These are phyloP conservation scores for Vanrija sp. DNA, from an alignment of 1,284 basidiomycete species.

Conservation along the genomic window DNA sequence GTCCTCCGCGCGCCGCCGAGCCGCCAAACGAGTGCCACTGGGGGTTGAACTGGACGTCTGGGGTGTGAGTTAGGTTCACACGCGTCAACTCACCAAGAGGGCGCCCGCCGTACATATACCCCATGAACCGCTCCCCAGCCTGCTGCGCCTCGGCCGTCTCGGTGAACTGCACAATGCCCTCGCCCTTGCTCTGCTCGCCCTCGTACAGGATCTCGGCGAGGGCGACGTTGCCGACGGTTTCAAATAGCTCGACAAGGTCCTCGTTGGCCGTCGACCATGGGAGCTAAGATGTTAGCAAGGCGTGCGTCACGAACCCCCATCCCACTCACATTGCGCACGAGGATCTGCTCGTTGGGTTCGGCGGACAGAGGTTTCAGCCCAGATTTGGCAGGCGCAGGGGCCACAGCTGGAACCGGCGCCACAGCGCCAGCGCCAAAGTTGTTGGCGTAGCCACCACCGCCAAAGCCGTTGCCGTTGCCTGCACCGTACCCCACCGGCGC, in stretches of 20 bases:
- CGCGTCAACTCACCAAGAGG: conserved; percentile 64
- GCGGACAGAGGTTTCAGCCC: conserved; percentile 50
- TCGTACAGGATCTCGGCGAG: conserved; percentile 92
- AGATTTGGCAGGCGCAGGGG: conserved; percentile 16
- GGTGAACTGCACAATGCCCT: conserved; percentile 92
- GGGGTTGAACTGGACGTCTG: conserved; percentile 86
- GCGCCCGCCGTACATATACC: conserved; percentile 84
- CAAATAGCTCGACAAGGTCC: conserved; percentile 94
- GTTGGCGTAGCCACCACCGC: conserved; percentile 6
- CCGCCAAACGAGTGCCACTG: conserved; percentile 86
- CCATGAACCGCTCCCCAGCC: conserved; percentile 88
- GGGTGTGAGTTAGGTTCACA: too few species aligned
- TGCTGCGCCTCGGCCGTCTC: conserved; percentile 84
- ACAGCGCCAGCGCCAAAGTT: not conserved
- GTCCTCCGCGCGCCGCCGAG: conserved; percentile 75
- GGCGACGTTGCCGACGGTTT: conserved; percentile 92
- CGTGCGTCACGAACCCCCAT: not conserved
- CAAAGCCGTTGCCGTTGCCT: too few species aligned
- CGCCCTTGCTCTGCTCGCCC: conserved; percentile 82
- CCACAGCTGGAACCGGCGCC: not conserved
- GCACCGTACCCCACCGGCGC: too few species aligned
- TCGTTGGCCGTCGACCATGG: conserved; percentile 99
- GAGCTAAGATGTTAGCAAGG: conserved; percentile 55
- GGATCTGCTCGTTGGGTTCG: conserved; percentile 91
- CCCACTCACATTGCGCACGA: conserved; percentile 86